Evolutionary conservation across 2,329 filamentous ascomycete species (phyloP).

Genomic region (Zymoseptoria crescenta): DNA sequence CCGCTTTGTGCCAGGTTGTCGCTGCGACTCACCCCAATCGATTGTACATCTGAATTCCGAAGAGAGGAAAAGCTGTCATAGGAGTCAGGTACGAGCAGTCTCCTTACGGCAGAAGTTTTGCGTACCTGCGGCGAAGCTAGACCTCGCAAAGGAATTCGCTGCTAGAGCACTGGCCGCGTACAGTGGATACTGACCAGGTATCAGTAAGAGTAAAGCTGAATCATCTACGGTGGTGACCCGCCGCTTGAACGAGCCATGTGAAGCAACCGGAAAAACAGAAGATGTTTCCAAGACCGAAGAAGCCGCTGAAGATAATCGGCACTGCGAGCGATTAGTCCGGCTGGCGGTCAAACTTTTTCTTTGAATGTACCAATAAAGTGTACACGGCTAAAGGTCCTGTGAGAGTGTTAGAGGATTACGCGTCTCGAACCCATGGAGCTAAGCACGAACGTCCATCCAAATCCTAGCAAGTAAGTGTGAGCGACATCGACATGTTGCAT

Average conservation of each 20-base stretch:
- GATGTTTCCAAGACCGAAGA: constrained; percentile 45
- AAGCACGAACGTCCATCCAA: constrained; percentile 17
- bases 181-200: constrained; percentile 33
- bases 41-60: constrained; percentile 44
- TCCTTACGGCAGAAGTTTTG: constrained; percentile 7
- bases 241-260: constrained; percentile 16
- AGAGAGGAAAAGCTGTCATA: constrained; percentile 31
- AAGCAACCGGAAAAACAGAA: constrained; percentile 65
- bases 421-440: constrained; percentile 2
- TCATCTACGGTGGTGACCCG: not conserved
- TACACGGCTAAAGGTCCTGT: constrained; percentile 10
- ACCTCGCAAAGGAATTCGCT: constrained; percentile 44
- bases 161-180: constrained; percentile 45
- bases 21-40: not conserved
- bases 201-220: constrained; percentile 12
- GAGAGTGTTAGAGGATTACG: constrained; percentile 7
- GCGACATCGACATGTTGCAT: not conserved
- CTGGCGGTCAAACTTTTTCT: constrained; percentile 5
- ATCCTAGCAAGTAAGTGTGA: constrained; percentile 7
- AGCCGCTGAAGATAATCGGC: constrained; percentile 41
- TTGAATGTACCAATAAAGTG: constrained; percentile 15
- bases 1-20: constrained; percentile 32
- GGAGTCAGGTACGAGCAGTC: constrained; percentile 5
- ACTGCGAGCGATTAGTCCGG: constrained; percentile 28
- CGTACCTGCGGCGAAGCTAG: constrained; percentile 37